Evolutionary conservation across 1,139 yeast species (phyloP).

Genomic region (Nakaseomyces uthaithaninus): DNA sequence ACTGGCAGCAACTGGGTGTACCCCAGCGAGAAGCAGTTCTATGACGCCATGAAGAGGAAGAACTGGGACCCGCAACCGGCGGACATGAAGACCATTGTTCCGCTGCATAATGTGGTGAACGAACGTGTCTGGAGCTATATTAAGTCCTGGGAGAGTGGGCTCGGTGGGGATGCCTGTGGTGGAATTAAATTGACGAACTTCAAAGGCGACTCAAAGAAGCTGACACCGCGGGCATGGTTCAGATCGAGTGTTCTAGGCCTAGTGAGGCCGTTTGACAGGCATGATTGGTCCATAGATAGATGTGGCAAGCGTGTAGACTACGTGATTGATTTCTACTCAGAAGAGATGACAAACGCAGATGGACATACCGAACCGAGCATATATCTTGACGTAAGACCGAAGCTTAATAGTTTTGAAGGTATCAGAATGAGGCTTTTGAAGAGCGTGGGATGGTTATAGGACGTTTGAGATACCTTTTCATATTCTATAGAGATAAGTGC

Average conservation of each 20-base stretch:
- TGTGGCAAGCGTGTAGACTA: slow-evolving; percentile 81
- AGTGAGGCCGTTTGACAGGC: slow-evolving; percentile 85
- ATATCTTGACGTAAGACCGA: slow-evolving; percentile 85
- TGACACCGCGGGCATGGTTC: slow-evolving; percentile 86
- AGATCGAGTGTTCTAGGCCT: slow-evolving; percentile 53
- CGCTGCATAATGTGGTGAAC: slow-evolving; percentile 88
- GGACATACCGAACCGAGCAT: slow-evolving; percentile 49
- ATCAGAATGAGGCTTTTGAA: slow-evolving; percentile 54
- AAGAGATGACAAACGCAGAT: slow-evolving; percentile 36
- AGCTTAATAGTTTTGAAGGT: slow-evolving; percentile 74
- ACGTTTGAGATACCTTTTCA: too few relatives aligned
- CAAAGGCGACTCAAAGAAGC: slow-evolving; percentile 75
- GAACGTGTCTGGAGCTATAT: slow-evolving; percentile 90
- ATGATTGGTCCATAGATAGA: slow-evolving; percentile 88
- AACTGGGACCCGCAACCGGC: slow-evolving; percentile 73
- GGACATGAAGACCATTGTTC: slow-evolving; percentile 88
- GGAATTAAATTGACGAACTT: slow-evolving; percentile 80
- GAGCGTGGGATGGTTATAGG: slow-evolving; percentile 42
- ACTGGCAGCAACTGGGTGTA: slow-evolving; percentile 71
- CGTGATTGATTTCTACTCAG: slow-evolving; percentile 83
- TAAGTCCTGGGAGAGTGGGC: slow-evolving; percentile 65
- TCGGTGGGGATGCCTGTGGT: slow-evolving; percentile 64
- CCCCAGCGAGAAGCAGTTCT: slow-evolving; percentile 93
- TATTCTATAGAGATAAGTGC: too few relatives aligned
- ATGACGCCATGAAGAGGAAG: slow-evolving; percentile 87